Percentiles rank a stretch among this genome's conserved stretches.
Evolutionary conservation across 2,329 filamentous ascomycete species (phyloP).

Genomic region (Aspergillus hiratsukae): DNA sequence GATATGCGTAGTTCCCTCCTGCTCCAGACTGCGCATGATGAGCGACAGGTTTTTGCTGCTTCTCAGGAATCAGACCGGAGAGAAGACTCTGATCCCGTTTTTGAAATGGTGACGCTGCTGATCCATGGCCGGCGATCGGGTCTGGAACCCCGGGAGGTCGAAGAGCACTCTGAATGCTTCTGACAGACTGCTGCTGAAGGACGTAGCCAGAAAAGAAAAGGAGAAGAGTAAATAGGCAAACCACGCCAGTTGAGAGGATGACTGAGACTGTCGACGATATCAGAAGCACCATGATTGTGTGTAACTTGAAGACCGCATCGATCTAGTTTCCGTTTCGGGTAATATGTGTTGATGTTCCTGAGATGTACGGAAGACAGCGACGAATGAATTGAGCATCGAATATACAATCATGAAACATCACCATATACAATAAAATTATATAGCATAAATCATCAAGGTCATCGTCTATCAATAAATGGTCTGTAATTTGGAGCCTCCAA

Average conservation of each 20-base stretch:
- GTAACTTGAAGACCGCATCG: slow-evolving; percentile 1
- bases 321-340: neutral
- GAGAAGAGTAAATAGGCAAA: slow-evolving; percentile 71
- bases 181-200: slow-evolving; percentile 80
- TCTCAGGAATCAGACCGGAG: slow-evolving; percentile 4
- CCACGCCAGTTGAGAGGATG: slow-evolving; percentile 44
- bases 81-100: slow-evolving; percentile 16
- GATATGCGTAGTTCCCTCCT: slow-evolving; percentile 36
- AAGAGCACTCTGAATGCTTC: slow-evolving; percentile 70
- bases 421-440: neutral
- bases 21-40: neutral
- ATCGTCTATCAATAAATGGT: neutral
- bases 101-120: slow-evolving; percentile 20
- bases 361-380: neutral
- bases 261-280: slow-evolving; percentile 43
- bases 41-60: neutral
- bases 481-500: neutral
- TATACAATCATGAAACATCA: neutral
- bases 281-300: slow-evolving; percentile 41
- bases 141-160: slow-evolving; percentile 19
- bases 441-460: neutral
- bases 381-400: neutral
- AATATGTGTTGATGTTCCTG: neutral
- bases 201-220: slow-evolving; percentile 86
- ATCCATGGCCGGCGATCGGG: slow-evolving; percentile 9